Conservation (phyloP, 2,329 filamentous ascomycete species). For the Stachybotrys elegans region DNA sequence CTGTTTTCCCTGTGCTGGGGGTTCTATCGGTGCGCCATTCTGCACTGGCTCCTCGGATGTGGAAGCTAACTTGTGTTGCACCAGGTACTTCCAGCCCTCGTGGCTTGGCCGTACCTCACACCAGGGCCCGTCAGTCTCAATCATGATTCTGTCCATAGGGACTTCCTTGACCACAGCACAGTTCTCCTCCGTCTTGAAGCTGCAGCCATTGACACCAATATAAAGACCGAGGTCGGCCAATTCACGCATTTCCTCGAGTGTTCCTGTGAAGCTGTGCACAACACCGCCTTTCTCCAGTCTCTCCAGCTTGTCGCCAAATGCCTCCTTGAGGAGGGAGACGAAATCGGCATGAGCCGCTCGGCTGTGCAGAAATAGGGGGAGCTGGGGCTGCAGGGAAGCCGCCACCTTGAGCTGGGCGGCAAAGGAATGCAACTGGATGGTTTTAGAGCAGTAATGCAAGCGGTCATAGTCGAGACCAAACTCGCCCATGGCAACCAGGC, state of each 20-base stretch:
- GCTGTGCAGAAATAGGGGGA: constrained; percentile 90
- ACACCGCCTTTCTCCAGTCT: constrained; percentile 70
- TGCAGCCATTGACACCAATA: constrained; percentile 95
- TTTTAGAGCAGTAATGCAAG: constrained; percentile 73
- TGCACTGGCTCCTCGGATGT: constrained; percentile 15
- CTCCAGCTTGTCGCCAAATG: constrained; percentile 54
- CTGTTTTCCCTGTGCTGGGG: too few relatives aligned
- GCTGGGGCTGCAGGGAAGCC: constrained; percentile 59
- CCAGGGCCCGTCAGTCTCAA: constrained; percentile 97
- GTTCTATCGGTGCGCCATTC: constrained; percentile 16
- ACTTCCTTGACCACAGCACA: constrained; percentile 77
- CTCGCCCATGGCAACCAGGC: constrained; percentile 80
- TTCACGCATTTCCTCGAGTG: constrained; percentile 74
- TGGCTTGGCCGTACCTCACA: constrained; percentile 91
- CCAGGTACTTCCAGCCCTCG: constrained; percentile 69
- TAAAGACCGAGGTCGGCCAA: constrained; percentile 78
- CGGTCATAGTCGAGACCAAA: constrained; percentile 96
- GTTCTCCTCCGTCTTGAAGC: constrained; percentile 90
- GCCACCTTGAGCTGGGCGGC: constrained; percentile 76
- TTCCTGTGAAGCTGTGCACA: constrained; percentile 94
- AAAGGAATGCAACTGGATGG: constrained; percentile 81
- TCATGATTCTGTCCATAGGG: constrained; percentile 74
- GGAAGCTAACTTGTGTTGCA: constrained; percentile 41
- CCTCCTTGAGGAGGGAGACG: constrained; percentile 59
- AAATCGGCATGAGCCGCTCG: constrained; percentile 85